Evolutionary conservation across 2,329 filamentous ascomycete species (phyloP).

Genomic region (Erysiphe pisi): DNA sequence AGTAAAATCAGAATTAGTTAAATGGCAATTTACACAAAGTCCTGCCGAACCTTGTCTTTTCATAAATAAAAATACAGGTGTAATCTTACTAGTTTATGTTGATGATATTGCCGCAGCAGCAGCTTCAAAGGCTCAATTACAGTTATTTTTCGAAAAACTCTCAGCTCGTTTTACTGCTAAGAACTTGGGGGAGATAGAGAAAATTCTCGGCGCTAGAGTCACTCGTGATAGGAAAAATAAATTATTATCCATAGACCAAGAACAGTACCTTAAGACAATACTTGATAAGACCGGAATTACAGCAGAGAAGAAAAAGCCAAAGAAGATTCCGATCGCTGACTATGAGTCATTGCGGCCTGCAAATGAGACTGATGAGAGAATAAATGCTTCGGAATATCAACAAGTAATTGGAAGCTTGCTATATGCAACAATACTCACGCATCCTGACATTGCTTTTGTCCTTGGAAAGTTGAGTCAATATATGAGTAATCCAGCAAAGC

Average conservation of each 20-base stretch:
- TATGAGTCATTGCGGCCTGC: no score
- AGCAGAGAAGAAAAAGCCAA: no score
- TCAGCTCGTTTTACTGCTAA: slow-evolving; percentile 19
- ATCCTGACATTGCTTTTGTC: no score
- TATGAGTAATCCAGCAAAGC: no score
- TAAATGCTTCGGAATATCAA: no score
- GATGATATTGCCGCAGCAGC: slow-evolving; percentile 18
- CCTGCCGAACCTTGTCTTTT: background rate
- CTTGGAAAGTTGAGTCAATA: no score
- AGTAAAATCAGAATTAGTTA: slow-evolving; percentile 1
- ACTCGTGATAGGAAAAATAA: slow-evolving; percentile 6
- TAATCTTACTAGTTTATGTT: slow-evolving; percentile 19
- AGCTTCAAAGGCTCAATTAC: background rate
- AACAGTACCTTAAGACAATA: background rate
- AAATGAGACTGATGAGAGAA: no score
- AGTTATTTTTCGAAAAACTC: background rate
- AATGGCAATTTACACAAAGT: background rate
- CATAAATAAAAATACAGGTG: background rate
- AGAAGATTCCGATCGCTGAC: no score
- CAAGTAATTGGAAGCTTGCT: no score
- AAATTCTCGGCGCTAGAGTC: slow-evolving; percentile 6
- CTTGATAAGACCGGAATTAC: background rate
- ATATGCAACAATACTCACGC: no score
- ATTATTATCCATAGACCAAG: background rate
- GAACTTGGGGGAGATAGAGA: slow-evolving; percentile 26